A percentile compares a stretch with the other conserved stretches of the same genome.
Conservation (phyloP, 2,329 filamentous ascomycete species). For the Monosporascus ibericus region DNA sequence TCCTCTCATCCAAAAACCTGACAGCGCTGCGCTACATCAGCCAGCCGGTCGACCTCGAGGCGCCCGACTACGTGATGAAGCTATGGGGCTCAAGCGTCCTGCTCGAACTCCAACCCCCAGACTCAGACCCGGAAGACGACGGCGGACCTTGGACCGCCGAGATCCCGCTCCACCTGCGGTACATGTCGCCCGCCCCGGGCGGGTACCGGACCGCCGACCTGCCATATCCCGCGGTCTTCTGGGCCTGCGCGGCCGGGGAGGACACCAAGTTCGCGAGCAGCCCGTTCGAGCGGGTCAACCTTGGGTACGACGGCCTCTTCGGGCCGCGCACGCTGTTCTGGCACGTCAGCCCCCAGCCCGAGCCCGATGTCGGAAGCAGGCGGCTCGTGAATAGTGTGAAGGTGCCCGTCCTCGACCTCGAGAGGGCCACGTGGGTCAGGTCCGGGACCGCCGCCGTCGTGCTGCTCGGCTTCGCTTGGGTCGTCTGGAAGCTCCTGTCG, state of each 20-base stretch:
- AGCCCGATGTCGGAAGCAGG: constrained; percentile 10
- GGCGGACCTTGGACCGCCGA: constrained; percentile 54
- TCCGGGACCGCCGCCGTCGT: constrained; percentile 55
- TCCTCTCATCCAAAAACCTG: constrained; percentile 76
- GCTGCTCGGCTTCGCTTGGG: constrained; percentile 61
- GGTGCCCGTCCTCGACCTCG: constrained; percentile 60
- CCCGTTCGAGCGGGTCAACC: constrained; percentile 76
- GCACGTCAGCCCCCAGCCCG: constrained; percentile 57
- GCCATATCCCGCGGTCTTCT: constrained; percentile 81
- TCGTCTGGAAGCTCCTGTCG: constrained; percentile 52
- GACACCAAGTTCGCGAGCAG: constrained; percentile 65
- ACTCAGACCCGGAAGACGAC: constrained; percentile 26
- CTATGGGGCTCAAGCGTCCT: constrained; percentile 77
- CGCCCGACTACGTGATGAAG: constrained; percentile 71
- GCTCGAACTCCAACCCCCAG: constrained; percentile 62
- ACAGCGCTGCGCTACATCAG: constrained; percentile 60
- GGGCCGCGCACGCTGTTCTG: constrained; percentile 74
- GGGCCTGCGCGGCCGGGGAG: constrained; percentile 70
- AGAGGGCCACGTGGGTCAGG: constrained; percentile 40
- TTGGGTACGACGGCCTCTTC: constrained; percentile 85
- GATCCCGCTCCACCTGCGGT: constrained; percentile 81
- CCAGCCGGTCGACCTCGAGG: constrained; percentile 82
- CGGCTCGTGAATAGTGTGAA: constrained; percentile 47
- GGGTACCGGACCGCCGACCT: constrained; percentile 53
- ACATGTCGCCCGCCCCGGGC: constrained; percentile 57